A percentile compares a stretch with the other conserved stretches of the same genome.
These are phyloP conservation scores for Fusarium zealandicum DNA, from an alignment of 2,329 filamentous ascomycete species.

Conservation along the genomic window DNA sequence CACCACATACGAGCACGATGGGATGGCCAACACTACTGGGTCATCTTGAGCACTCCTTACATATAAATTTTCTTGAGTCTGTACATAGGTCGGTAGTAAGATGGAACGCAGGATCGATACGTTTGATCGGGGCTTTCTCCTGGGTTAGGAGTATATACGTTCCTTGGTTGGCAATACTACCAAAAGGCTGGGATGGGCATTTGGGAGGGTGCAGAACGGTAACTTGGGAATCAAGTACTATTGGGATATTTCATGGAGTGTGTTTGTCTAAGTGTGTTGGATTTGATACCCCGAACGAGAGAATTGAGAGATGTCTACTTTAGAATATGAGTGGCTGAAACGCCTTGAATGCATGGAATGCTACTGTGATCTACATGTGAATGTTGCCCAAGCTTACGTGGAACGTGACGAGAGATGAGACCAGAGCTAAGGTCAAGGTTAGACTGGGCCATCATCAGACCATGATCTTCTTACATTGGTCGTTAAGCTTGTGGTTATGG, in stretches of 20 bases:
- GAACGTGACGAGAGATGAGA: too few species aligned
- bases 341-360: not conserved
- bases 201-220: not conserved
- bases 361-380: too few species aligned
- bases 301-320: constrained; percentile 10
- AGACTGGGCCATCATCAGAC: too few species aligned
- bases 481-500: too few species aligned
- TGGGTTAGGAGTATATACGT: constrained; percentile 9
- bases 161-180: not conserved
- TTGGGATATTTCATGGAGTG: constrained; percentile 22
- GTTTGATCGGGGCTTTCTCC: constrained; percentile 2
- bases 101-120: not conserved
- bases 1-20: not conserved
- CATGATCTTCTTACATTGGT: too few species aligned
- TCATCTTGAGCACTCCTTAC: constrained; percentile 8
- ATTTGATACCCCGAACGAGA: constrained; percentile 35
- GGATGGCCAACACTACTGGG: not conserved
- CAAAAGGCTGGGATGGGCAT: constrained; percentile 18
- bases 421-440: too few species aligned
- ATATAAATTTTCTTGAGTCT: constrained; percentile 14
- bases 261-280: constrained; percentile 19
- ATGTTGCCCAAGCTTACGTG: too few species aligned
- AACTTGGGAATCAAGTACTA: not conserved
- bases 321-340: not conserved
- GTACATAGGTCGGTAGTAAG: constrained; percentile 1